Base-by-base conservation (phyloP, 768 basidiomycete genomes). In the Boletellus ananiceps region DNA sequence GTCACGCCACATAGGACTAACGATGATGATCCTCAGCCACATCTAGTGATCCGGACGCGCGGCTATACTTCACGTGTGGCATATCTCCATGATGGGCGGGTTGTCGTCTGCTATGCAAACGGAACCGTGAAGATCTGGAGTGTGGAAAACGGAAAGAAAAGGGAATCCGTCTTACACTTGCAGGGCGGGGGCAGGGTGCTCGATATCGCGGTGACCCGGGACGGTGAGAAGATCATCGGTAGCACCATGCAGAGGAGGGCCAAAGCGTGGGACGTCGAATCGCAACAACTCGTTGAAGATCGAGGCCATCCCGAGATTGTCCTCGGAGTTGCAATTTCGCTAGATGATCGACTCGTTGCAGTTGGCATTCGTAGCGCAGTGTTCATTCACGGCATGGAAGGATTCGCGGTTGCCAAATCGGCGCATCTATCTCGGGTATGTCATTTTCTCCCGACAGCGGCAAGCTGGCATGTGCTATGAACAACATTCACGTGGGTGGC, bases 251-350 rank as follows among this genome's bases (percentile, higher is more conserved):
- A 12, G 18, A 35, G 46, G 16, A 33, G 2, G 12, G 33, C 47
- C 35, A 58, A 11, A 15, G 27, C 47, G 1, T 55, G 56, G 57
- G 35, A 49, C 13, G 35, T 23, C 13, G 36, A 25, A 18, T 36
- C 57, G 2, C 52, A 40, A 5, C 7, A 27, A 12, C 14, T 49
- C 3, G 2, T 49, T 38, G 5, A 21, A 8, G 41, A 51, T 27
- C 49, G 52, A 56, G 39, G 1, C 21, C 42, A 46, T 14, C 15
- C 15, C 2, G 15, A 3, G 3, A 0, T 1, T 0, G 8, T 0
- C 14, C 11, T 37, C 4, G 3, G 0, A 5, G 8, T 50, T 33
- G 25, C 44, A 23, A 37, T 54, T 29, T 54, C 44, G 2, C 40
- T 37, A 1, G 38, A 58, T 15, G 47, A 19, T 37, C n/a, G 40